Conservation (phyloP, 208 protist species). For the Phytomonas sp. region DNA sequence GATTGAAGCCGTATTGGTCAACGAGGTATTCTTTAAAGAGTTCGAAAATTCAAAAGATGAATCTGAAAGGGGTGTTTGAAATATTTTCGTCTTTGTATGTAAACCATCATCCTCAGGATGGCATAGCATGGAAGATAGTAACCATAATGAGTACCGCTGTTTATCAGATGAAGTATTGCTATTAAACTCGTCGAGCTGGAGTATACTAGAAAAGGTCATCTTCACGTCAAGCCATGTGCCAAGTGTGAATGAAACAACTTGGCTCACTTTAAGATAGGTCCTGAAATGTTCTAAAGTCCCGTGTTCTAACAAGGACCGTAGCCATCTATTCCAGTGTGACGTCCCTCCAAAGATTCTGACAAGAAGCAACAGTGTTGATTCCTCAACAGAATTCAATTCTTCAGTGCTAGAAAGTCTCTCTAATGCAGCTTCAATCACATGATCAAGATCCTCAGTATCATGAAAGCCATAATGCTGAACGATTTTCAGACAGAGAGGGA, state of each 20-base stretch:
- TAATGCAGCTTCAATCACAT: background rate
- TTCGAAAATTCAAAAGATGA: background rate
- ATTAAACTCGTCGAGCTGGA: background rate
- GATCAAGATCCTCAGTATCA: background rate
- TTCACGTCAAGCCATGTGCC: background rate
- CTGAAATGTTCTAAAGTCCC: background rate
- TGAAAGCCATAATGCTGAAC: constrained; percentile 1
- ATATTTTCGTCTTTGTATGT: background rate
- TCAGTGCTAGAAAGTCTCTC: background rate
- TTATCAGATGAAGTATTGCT: background rate
- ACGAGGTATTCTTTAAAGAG: background rate
- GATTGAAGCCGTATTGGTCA: background rate
- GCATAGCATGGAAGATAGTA: background rate
- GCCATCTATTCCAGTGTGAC: background rate
- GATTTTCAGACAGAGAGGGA: background rate
- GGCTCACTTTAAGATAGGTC: background rate
- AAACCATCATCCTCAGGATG: background rate
- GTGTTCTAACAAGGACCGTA: background rate
- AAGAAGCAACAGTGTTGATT: constrained; percentile 7
- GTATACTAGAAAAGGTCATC: background rate
- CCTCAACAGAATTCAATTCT: background rate
- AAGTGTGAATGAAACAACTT: background rate
- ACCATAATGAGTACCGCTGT: background rate
- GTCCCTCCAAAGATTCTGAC: constrained; percentile 2
- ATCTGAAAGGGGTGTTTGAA: background rate